phyloP scores from a whole-genome alignment of 345 rosid species.

The Ceriops zippeliana region DNA sequence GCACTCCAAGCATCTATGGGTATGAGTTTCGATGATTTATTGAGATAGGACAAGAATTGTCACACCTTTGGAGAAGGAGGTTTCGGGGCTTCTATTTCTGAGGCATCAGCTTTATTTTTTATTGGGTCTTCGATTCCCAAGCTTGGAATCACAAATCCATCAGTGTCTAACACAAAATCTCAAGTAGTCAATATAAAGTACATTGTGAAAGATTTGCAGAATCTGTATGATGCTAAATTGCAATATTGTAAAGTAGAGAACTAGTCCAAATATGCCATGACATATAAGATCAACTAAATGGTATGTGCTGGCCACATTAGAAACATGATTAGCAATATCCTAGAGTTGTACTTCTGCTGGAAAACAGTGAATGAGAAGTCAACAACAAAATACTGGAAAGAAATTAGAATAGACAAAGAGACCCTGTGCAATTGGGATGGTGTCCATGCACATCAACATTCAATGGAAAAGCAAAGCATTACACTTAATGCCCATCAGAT shows the following conservation, averaged over 20 bases:
- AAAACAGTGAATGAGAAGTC: no score
- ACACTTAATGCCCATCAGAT: no score
- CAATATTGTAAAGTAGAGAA: neutral
- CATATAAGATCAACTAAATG: no score
- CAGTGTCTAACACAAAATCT: conserved; percentile 54
- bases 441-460: neutral
- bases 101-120: conserved; percentile 30
- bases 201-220: neutral
- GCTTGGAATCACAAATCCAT: conserved; percentile 96
- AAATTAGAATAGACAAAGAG: neutral
- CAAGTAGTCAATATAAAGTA: neutral
- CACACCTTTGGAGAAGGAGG: conserved; percentile 65
- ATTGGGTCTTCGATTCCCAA: conserved; percentile 54
- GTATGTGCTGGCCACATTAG: no score
- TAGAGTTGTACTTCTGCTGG: no score
- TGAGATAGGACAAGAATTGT: neutral
- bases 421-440: neutral
- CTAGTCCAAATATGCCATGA: no score
- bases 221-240: neutral
- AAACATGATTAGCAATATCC: no score
- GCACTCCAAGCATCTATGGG: no score
- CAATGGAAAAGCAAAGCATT: neutral
- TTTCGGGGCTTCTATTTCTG: conserved; percentile 42
- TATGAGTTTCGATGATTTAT: no score
- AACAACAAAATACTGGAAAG: neutral